These are phyloP conservation scores for Funneliformis geosporum DNA, from an alignment of 192 early-diverging fungal species.

Conservation along the genomic window DNA sequence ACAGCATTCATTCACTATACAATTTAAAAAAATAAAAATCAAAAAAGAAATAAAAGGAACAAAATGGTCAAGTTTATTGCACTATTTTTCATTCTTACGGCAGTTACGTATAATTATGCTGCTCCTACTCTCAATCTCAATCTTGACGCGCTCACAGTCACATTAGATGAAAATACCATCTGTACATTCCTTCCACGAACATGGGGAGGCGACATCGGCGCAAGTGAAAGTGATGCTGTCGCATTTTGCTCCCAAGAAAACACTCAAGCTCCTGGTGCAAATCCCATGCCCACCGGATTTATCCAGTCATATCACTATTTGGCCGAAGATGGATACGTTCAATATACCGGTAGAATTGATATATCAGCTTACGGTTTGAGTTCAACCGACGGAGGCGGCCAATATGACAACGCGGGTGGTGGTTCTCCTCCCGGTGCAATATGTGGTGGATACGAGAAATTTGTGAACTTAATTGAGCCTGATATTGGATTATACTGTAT, in stretches of 20 bases:
- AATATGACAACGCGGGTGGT: constrained; percentile 42
- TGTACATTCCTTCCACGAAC: constrained; percentile 5
- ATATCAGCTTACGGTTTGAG: constrained; percentile 39
- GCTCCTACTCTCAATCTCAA: too few relatives aligned
- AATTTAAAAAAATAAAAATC: too few relatives aligned
- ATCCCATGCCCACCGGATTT: constrained; percentile 41
- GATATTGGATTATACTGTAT: constrained; percentile 51
- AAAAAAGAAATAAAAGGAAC: too few relatives aligned
- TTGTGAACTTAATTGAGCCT: constrained; percentile 59
- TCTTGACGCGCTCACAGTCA: background rate
- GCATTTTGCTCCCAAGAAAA: constrained; percentile 35
- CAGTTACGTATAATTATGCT: too few relatives aligned
- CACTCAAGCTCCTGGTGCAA: constrained; percentile 35
- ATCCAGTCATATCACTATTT: constrained; percentile 47
- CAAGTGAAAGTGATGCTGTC: constrained; percentile 44
- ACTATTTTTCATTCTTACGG: too few relatives aligned
- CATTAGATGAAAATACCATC: background rate
- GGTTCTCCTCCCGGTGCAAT: constrained; percentile 45
- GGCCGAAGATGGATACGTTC: constrained; percentile 42
- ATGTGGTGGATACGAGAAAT: constrained; percentile 51
- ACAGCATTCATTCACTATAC: too few relatives aligned
- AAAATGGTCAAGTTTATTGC: too few relatives aligned
- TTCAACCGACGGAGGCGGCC: constrained; percentile 52
- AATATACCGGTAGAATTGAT: constrained; percentile 56
- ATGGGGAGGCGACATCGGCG: constrained; percentile 36